These are phyloP conservation scores for Hypoxylon cercidicola DNA, from an alignment of 495 filamentous ascomycete genomes.

Conservation along the genomic window DNA sequence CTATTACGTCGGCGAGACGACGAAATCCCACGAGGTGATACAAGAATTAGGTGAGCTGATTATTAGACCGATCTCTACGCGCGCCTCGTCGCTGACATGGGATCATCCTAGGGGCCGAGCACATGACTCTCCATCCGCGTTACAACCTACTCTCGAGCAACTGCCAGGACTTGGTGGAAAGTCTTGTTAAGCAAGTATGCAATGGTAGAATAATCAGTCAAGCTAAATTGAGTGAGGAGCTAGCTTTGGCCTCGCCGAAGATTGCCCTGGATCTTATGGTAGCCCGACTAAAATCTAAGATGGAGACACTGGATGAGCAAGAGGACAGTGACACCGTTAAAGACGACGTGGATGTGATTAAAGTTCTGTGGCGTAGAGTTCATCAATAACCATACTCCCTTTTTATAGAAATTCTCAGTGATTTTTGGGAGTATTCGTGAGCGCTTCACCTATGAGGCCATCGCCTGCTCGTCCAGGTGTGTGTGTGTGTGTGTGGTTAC, in stretches of 20 bases:
- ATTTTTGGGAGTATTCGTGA: background rate
- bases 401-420: background rate
- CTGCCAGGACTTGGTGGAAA: conserved; percentile 41
- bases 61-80: background rate
- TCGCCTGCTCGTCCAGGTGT: no score
- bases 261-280: conserved; percentile 39
- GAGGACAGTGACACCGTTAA: conserved; percentile 31
- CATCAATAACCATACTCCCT: conserved; percentile 7
- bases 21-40: conserved; percentile 39
- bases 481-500: no score
- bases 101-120: conserved; percentile 25
- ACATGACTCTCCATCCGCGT: conserved; percentile 37
- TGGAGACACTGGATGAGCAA: conserved; percentile 30
- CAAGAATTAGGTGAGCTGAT: conserved; percentile 33
- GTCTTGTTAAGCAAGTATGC: conserved; percentile 34
- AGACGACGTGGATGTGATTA: conserved; percentile 26
- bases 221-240: conserved; percentile 37
- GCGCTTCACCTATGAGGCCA: background rate
- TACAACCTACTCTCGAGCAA: conserved; percentile 40
- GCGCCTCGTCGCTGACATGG: conserved; percentile 8
- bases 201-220: conserved; percentile 36
- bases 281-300: conserved; percentile 30
- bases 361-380: conserved; percentile 24
- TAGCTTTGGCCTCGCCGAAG: conserved; percentile 33
- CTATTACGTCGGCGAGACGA: conserved; percentile 41